Conservation (phyloP, 129 eudicot species). For the Helianthus annuus region DNA sequence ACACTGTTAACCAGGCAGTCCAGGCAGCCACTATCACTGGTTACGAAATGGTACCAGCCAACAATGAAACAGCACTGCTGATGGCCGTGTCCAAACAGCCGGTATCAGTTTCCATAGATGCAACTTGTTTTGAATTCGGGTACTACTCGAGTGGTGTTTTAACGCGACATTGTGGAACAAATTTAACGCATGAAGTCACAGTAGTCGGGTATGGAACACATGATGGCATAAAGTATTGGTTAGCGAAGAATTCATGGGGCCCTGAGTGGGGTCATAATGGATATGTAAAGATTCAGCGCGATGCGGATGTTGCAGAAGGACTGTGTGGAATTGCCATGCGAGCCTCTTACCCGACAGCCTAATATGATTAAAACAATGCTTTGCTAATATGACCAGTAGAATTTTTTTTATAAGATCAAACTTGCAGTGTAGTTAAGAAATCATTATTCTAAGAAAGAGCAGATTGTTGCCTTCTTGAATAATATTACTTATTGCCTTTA, state of each 20-base stretch:
- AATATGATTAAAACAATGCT: conserved; percentile 5
- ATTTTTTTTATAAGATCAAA: not conserved
- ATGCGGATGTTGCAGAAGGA: conserved; percentile 48
- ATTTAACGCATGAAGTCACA: conserved; percentile 73
- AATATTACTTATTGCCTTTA: too few relatives aligned
- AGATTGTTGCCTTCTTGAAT: too few relatives aligned
- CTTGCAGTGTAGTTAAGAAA: too few relatives aligned
- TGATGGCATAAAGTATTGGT: conserved; percentile 77
- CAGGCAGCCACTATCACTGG: conserved; percentile 31
- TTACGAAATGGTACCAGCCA: conserved; percentile 33
- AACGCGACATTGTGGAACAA: conserved; percentile 54
- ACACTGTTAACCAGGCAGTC: conserved; percentile 9
- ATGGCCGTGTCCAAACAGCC: conserved; percentile 33
- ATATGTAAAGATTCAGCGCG: conserved; percentile 65
- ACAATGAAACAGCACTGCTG: conserved; percentile 27
- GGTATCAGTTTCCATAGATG: conserved; percentile 22
- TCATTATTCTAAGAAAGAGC: not conserved
- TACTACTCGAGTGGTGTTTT: conserved; percentile 25
- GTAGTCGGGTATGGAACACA: conserved; percentile 73
- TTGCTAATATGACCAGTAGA: not conserved
- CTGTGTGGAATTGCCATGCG: conserved; percentile 81
- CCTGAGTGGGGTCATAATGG: conserved; percentile 74
- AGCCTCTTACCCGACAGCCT: conserved; percentile 58
- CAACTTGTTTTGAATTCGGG: conserved; percentile 17
- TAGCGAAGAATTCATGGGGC: conserved; percentile 84